A percentile compares a stretch with the other conserved stretches of the same genome.
phyloP scores from a whole-genome alignment of 192 early-diverging fungal species.

The Nowakowskiella sp. region DNA sequence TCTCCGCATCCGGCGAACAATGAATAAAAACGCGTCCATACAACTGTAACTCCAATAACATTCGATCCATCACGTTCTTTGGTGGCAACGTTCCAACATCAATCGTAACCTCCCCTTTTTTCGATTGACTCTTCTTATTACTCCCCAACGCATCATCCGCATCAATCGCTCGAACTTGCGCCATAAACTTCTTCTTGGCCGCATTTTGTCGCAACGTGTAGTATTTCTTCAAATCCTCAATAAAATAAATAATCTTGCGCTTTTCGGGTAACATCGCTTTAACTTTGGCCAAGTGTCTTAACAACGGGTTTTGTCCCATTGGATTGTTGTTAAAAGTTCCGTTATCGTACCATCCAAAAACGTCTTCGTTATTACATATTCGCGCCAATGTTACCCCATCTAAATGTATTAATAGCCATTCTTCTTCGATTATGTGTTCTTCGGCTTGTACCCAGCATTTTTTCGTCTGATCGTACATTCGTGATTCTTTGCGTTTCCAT shows the following conservation, averaged over 20 bases:
- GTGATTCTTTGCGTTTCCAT: no score
- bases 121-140: slow-evolving; percentile 7
- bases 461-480: no score
- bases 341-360: no score
- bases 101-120: slow-evolving; percentile 1
- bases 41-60: slow-evolving; percentile 5
- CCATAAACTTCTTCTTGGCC: background rate
- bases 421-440: no score
- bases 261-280: background rate
- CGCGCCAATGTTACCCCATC: no score
- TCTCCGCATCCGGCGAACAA: background rate
- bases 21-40: slow-evolving; percentile 23
- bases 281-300: no score
- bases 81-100: background rate
- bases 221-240: background rate
- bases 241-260: background rate
- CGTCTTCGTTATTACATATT: no score
- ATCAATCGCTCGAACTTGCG: background rate
- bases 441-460: no score
- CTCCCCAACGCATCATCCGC: background rate
- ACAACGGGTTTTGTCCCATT: no score
- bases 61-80: slow-evolving; percentile 11
- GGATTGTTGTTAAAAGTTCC: no score
- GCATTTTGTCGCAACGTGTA: background rate
- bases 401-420: no score